Evolutionary conservation across 2,329 filamentous ascomycete genomes (phyloP), one percentile per base, ranked within the genome.

Genomic region (Ceratocystis colombiana): DNA sequence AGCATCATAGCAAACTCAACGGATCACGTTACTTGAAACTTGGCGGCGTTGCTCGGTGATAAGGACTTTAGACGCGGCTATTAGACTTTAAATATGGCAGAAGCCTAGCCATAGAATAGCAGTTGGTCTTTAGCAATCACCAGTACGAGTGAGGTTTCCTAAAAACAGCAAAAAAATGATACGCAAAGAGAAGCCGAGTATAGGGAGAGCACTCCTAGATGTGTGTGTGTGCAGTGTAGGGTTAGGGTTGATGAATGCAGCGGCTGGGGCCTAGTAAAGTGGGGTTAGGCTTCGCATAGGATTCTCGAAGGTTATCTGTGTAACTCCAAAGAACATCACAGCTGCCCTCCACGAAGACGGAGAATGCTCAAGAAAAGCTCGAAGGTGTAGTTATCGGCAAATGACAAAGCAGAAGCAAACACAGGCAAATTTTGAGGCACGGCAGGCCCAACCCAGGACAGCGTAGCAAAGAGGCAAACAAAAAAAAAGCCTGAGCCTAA

Each of bases 291-390:
- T 53, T 28, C 20, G 1, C 28, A 30, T 8, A 20, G 28, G 53
- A 59, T 59, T 59, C 17, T 8, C 10, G 2, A 7, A n/a, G 37
- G 17, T 59, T 30, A 10, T 33, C n/a, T 59, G 53, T 59, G 53
- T 59, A 59, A 59, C 53, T n/a, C n/a, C 5, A 33, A 59, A 33
- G 53, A 33, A 59, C 53, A 25, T 59, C 48, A 53, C 33, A 12
- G 53, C 1, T 30, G 22, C 15, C 53, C 17, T 17, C 53, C 25
- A 33, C 8, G 53, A 59, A 25, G 5, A 7, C 8, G 4, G 17
- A 25, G 33, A 7, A 15, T 8, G 53, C 7, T 7, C 37, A 59
- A 59, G 25, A 59, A 59, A 33, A n/a, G 28, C 28, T 33, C 7
- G 30, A 59, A 59, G 28, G 33, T 17, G 4, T 20, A 50, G 46